These are phyloP conservation scores for Alternaria rosae DNA, from an alignment of 2,329 filamentous ascomycete genomes.

Conservation along the genomic window DNA sequence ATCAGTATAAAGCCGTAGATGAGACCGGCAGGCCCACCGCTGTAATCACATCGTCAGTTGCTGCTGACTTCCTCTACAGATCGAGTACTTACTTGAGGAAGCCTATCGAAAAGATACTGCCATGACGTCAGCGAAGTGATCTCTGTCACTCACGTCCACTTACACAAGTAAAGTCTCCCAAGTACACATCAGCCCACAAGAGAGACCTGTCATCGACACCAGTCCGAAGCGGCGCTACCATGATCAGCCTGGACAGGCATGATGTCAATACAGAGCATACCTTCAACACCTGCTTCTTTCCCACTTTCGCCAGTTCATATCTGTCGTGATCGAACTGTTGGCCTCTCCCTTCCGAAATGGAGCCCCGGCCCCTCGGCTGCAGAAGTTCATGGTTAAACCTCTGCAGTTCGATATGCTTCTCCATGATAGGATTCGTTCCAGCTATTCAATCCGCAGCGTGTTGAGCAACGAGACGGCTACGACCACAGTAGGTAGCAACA, in stretches of 20 bases:
- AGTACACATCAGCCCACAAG: conserved; percentile 48
- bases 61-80: too few relatives aligned
- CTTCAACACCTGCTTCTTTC: conserved; percentile 48
- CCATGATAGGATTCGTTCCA: conserved; percentile 26
- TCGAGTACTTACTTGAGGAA: conserved; percentile 42
- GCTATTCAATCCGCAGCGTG: not conserved
- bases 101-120: conserved; percentile 45
- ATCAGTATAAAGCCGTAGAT: conserved; percentile 49
- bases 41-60: conserved; percentile 19
- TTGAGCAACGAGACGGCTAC: not conserved
- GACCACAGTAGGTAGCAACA: conserved; percentile 9
- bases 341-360: conserved; percentile 35
- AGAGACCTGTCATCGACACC: conserved; percentile 48
- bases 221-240: conserved; percentile 47
- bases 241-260: conserved; percentile 10
- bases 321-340: conserved; percentile 41
- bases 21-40: conserved; percentile 48
- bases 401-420: conserved; percentile 41
- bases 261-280: conserved; percentile 18
- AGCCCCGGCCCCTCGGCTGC: conserved; percentile 29
- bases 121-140: not conserved
- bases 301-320: conserved; percentile 46
- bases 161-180: conserved; percentile 51
- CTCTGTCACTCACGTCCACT: conserved; percentile 7
- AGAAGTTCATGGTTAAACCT: conserved; percentile 36